Evolutionary conservation across 2,329 filamentous ascomycete genomes (phyloP).

Genomic region (Dissoconium aciculare): DNA sequence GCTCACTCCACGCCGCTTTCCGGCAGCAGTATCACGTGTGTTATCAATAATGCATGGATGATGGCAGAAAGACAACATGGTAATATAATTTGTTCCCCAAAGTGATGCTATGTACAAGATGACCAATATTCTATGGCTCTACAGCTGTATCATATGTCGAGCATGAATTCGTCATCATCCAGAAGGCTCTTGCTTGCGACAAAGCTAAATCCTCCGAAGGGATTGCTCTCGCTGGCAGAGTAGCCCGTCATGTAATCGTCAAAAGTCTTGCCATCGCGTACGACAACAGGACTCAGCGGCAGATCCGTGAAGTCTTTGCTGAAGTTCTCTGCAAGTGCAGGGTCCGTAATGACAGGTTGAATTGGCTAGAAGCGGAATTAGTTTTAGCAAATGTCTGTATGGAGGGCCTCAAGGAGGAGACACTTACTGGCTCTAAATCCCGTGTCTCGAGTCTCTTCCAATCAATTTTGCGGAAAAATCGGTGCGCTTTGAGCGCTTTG

Average conservation of each 20-base stretch:
- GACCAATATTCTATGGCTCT: no score
- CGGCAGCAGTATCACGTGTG: no score
- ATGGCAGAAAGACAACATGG: no score
- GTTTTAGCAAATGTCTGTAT: constrained; percentile 5
- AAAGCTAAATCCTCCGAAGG: constrained; percentile 40
- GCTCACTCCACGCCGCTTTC: no score
- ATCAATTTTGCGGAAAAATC: constrained; percentile 94
- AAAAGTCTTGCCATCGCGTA: constrained; percentile 13
- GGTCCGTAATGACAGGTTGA: constrained; percentile 83
- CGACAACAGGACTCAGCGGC: constrained; percentile 57
- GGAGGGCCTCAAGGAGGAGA: not conserved
- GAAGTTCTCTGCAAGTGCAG: constrained; percentile 94
- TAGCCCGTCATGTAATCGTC: constrained; percentile 12
- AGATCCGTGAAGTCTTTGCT: constrained; percentile 79
- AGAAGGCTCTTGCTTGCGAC: constrained; percentile 38
- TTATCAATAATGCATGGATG: no score
- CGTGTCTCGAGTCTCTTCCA: constrained; percentile 75
- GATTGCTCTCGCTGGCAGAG: constrained; percentile 26
- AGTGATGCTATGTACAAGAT: no score
- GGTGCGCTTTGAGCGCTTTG: constrained; percentile 69
- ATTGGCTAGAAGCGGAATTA: constrained; percentile 46
- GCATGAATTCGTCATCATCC: constrained; percentile 25
- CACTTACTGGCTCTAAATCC: constrained; percentile 51
- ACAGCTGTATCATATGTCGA: constrained; percentile 21
- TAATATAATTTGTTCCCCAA: no score